phyloP scores from a whole-genome alignment of 306 rosid species.

The Crataegus laevigata region DNA sequence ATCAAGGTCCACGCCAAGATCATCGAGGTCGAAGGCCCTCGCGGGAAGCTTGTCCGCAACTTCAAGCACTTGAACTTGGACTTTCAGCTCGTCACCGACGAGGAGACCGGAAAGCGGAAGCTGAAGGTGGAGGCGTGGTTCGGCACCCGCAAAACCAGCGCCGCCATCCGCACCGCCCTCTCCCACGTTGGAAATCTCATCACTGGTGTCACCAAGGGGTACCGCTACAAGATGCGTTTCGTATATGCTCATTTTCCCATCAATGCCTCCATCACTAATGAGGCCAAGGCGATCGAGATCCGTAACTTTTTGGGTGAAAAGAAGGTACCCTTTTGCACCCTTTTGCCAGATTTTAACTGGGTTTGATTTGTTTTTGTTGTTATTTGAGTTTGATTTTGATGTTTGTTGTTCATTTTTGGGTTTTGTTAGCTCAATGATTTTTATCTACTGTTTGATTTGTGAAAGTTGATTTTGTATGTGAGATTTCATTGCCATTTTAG shows the following conservation, averaged over 20 bases:
- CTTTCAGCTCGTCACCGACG: slow-evolving; percentile 62
- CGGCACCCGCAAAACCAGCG: slow-evolving; percentile 64
- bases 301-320: slow-evolving; percentile 73
- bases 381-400: neutral
- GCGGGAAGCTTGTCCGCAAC: slow-evolving; percentile 60
- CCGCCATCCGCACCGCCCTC: slow-evolving; percentile 78
- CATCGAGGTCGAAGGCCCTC: slow-evolving; percentile 75
- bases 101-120: slow-evolving; percentile 46
- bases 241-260: slow-evolving; percentile 80
- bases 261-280: slow-evolving; percentile 56
- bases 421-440: neutral
- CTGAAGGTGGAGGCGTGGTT: slow-evolving; percentile 69
- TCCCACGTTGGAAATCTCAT: slow-evolving; percentile 69
- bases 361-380: neutral
- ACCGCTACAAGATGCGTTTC: slow-evolving; percentile 80
- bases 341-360: neutral
- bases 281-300: slow-evolving; percentile 50
- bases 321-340: slow-evolving; percentile 30
- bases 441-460: neutral
- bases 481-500: neutral
- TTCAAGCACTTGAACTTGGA: slow-evolving; percentile 71
- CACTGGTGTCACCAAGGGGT: slow-evolving; percentile 80
- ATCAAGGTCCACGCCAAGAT: slow-evolving; percentile 73
- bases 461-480: neutral
- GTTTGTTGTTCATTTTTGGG: neutral